Evolutionary conservation across 2,329 filamentous ascomycete species (phyloP).

Genomic region (Orbilia oligospora): DNA sequence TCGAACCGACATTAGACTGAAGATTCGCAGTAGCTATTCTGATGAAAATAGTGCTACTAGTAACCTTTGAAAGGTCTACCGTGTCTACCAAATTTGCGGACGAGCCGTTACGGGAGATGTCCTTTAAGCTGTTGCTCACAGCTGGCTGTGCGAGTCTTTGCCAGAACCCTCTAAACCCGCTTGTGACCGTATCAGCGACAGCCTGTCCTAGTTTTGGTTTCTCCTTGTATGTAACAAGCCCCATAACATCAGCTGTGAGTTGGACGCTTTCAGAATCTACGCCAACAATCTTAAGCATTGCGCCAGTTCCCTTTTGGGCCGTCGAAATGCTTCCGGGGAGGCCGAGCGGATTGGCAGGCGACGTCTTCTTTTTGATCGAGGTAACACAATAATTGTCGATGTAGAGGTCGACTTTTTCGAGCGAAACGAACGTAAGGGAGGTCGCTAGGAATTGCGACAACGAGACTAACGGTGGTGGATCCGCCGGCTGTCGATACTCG

Average conservation of each 20-base stretch:
- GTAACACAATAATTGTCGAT: slow-evolving; percentile 89
- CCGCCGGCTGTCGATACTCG: slow-evolving; percentile 86
- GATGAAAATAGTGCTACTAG: slow-evolving; percentile 86
- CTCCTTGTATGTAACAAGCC: slow-evolving; percentile 69
- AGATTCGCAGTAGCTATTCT: slow-evolving; percentile 88
- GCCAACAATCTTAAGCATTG: slow-evolving; percentile 86
- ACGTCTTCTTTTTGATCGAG: slow-evolving; percentile 84
- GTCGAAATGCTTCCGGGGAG: slow-evolving; percentile 72
- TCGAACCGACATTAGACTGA: slow-evolving; percentile 79
- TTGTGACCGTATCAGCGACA: slow-evolving; percentile 55
- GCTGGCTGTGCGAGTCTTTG: slow-evolving; percentile 47
- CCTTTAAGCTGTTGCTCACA: slow-evolving; percentile 27
- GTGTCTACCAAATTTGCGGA: slow-evolving; percentile 43
- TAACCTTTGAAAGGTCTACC: slow-evolving; percentile 53
- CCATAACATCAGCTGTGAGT: slow-evolving; percentile 92
- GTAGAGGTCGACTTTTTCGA: slow-evolving; percentile 89
- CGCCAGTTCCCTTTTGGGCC: slow-evolving; percentile 65
- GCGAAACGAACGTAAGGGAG: slow-evolving; percentile 92
- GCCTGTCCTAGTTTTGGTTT: slow-evolving; percentile 55
- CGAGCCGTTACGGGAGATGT: slow-evolving; percentile 51
- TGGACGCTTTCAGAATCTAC: slow-evolving; percentile 90
- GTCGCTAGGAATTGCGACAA: slow-evolving; percentile 93
- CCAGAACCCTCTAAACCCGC: slow-evolving; percentile 56
- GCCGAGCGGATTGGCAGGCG: slow-evolving; percentile 79
- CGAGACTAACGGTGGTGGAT: slow-evolving; percentile 83